phyloP scores from a whole-genome alignment of 2,329 filamentous ascomycete species.

The Exophiala viscosa region DNA sequence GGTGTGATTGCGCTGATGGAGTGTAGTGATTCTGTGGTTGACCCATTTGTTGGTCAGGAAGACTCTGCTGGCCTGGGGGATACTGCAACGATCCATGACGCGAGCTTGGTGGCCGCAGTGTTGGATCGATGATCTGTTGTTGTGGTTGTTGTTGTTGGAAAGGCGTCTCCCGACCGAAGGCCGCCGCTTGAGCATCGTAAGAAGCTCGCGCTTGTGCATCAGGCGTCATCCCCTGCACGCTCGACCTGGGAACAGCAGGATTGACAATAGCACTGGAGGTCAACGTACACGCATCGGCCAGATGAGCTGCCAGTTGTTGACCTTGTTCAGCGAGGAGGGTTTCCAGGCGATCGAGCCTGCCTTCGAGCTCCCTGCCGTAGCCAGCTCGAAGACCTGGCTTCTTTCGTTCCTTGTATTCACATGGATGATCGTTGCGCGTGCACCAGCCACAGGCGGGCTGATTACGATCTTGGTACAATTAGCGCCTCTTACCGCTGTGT shows the following conservation, averaged over 20 bases:
- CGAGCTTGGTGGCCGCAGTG: conserved; percentile 14
- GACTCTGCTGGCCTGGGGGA: conserved; percentile 5
- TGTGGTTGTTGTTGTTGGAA: conserved; percentile 11
- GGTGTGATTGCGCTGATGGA: conserved; percentile 24
- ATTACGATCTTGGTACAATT: conserved; percentile 40
- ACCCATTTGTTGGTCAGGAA: conserved; percentile 12
- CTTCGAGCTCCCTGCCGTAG: conserved; percentile 59
- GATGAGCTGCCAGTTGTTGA: conserved; percentile 26
- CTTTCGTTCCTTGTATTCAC: conserved; percentile 67
- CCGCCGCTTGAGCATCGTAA: conserved; percentile 13
- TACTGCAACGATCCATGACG: conserved; percentile 25
- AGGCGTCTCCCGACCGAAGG: conserved; percentile 5
- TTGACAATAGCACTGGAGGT: background rate
- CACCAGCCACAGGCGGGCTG: conserved; percentile 69
- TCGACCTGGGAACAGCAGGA: background rate
- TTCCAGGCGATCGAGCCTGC: conserved; percentile 55
- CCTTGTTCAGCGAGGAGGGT: conserved; percentile 31
- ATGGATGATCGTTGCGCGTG: conserved; percentile 61
- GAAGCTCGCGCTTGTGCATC: conserved; percentile 4
- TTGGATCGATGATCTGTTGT: conserved; percentile 23
- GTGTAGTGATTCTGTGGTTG: conserved; percentile 23
- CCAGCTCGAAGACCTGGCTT: conserved; percentile 64
- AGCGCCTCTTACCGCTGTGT: background rate
- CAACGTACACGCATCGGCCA: conserved; percentile 23
- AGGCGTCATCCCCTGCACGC: conserved; percentile 7